Evolutionary conservation across 352 stramenopile species (phyloP), one percentile per base, ranked within the genome.

Genomic region (Phytophthora quininea): DNA sequence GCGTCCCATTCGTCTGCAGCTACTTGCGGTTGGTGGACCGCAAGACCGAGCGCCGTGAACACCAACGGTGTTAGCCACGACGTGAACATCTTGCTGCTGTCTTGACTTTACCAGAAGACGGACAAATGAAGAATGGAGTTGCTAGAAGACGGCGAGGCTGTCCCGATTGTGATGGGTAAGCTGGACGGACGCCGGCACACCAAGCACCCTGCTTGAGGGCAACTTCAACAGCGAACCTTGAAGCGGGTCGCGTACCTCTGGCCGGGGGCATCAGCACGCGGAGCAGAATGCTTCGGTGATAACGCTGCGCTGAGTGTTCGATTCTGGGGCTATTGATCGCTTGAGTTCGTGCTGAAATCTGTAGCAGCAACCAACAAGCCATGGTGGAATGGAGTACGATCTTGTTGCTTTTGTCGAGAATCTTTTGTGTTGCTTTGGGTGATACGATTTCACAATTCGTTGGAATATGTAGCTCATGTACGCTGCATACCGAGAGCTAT

Each of bases 1-100:
- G 56, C 33, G 46, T 53, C 58, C 58, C 58, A 56, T 45, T 57
- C 19, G 12, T 64, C 57, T 10, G 32, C 47, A 30, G 32, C n/a
- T 9, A 27, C 56, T 7, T 48, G 30, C 31, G 55, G 42, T 15
- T 62, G 43, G 42, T 38, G 15, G 2, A 40, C 46, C n/a, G 46
- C 4, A 19, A 63, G 46, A n/a, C 56, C 56, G 6, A 56, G 56
- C 10, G 56, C 46, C 4, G 56, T 32, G 19, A 55, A 46, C 24
- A 56, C 56, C 10, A 63, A 30, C 6, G 46, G 46, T 8, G 56
- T 38, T 2, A 56, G 11, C 56, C 56, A 63, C 32, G 56, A 50
- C 56, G 52, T 63, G 45, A 55, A 38, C 56, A 56, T 63, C 3
- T 12, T 3, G 45, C 37, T 54, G 12, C 4, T 10, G 19, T 52